Base-by-base conservation (phyloP, 2,329 filamentous ascomycete genomes). In the Emericellopsis atlantica region DNA sequence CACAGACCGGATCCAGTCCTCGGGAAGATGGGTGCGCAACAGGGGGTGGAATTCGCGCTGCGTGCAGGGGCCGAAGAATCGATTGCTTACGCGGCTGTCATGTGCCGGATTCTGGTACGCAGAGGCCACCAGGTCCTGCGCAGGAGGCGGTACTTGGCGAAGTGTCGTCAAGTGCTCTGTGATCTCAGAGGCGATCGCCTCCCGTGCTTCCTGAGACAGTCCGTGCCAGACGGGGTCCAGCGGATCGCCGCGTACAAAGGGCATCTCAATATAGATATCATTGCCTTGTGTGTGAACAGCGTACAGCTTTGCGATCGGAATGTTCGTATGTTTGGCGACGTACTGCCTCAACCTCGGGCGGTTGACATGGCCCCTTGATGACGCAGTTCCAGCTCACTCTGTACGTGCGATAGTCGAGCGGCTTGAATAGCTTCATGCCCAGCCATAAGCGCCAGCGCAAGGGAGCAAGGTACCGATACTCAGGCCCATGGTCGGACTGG, bases 301-400 rank as follows among this genome's bases (percentile, higher is more conserved):
- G 32, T 52, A 49, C 18, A 59, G 8, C 26, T 39, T 51, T 18
- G 53, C 54, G 1, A 59, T 40, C 7, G 55, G 55, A 26, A 58
- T 46, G 3, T 39, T 40, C 24, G 54, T 56, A 38, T 56, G 44
- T 36, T 36, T 26, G 32, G 52, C 48, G 40, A 58, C 42, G 38
- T 56, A 58, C 39, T 51, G 48, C 54, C 39, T 56, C 54, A 5
- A 56, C 43, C 44, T 57, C 53, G 2, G 49, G 40, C 5, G 51
- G 53, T 15, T 46, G 41, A 40, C 51, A 54, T 47, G 53, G 54
- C 43, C 54, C 52, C 41, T 55, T 56, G 44, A 56, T 52, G 39
- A 57, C 26, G 32, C 54, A 50, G 39, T 53, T 46, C 50, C 45
- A 48, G 46, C 54, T 56, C 1, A 55, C 50, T 46, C 54, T 49